Base-by-base conservation (phyloP, 352 stramenopile genomes). In the Globisporangium polare region DNA sequence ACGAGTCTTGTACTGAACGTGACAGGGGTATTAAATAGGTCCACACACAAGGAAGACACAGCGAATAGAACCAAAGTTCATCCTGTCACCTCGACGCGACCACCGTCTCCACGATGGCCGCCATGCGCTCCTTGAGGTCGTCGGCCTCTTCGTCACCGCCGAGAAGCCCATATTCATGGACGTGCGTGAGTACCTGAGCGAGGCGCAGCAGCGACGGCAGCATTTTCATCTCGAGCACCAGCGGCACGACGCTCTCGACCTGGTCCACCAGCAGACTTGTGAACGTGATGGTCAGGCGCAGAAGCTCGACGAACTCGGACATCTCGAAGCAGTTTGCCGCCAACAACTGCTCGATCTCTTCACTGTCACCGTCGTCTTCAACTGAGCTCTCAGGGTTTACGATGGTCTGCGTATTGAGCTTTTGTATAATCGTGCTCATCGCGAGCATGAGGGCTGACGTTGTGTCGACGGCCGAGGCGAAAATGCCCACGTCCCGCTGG, bases 261-360 rank as follows among this genome's bases (percentile, higher is more conserved):
- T 86, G 72, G 33, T 80, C 75, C 0, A 81, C 66, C 20, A 90
- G 26, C 2, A 79, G 60, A 61, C 75, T 76, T 8, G 88, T 58
- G 2, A 90, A 53, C 37, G 83, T 88, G 13, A 90, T 58, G 0
- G 60, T 59, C 12, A 92, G 53, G 15, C 77, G 74, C 22, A 87
- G n/a, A 18, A 92, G 61, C 71, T 92, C 80, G 27, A 73, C 64
- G 26, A 75, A 77, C 65, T 92, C 83, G 0, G 60, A 62, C 10
- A 62, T 18, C 3, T 85, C 75, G 12, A 67, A 63, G 29, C 22
- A 15, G 64, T 56, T 43, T 53, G 60, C 5, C 33, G 10, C 33
- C 33, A 39, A 15, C 9, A 12, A 9, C 12, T 15, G 33, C 5
- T 62, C 18, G 20, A 39, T n/a, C 10, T 50, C 15, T 65, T 46